Conservation (phyloP, 768 basidiomycete genomes). For the Mycena leptocephala region DNA sequence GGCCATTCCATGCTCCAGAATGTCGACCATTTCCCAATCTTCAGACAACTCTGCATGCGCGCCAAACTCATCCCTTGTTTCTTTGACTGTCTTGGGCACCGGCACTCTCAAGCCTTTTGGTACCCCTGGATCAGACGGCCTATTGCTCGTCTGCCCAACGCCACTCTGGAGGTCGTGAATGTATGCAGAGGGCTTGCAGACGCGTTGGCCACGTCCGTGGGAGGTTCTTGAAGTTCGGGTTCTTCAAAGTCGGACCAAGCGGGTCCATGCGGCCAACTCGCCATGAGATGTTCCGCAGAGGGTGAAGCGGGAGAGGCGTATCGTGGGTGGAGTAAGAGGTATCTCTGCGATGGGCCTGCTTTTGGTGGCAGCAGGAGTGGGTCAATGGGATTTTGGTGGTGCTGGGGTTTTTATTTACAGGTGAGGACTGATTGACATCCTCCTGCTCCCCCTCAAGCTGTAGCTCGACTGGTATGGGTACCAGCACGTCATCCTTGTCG, state of each 20-base stretch:
- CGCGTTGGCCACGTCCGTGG: too few species aligned
- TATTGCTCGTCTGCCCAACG: not conserved
- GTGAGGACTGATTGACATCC: conserved; percentile 18
- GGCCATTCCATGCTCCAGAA: conserved; percentile 34
- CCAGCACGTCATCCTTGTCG: conserved; percentile 28
- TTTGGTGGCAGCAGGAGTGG: not conserved
- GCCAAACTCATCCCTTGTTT: not conserved
- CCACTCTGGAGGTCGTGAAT: conserved; percentile 1
- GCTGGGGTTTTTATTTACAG: conserved; percentile 3
- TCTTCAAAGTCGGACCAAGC: not conserved
- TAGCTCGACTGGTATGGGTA: conserved; percentile 22
- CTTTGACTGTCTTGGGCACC: not conserved
- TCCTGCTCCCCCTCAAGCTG: conserved; percentile 42
- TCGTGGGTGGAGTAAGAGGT: not conserved
- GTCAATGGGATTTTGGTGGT: not conserved
- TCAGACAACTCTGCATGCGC: not conserved
- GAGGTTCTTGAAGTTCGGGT: not conserved
- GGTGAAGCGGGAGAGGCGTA: not conserved
- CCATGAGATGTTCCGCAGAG: not conserved
- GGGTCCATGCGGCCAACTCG: conserved; percentile 9
- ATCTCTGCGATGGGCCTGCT: not conserved
- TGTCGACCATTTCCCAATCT: not conserved
- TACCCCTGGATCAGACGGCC: not conserved
- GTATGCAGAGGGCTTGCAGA: not conserved
- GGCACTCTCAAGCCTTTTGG: not conserved